A percentile compares a stretch with the other conserved stretches of the same genome.
These are phyloP conservation scores for Coemansia sp. DNA, from an alignment of 192 early-diverging fungal species.

Conservation along the genomic window DNA sequence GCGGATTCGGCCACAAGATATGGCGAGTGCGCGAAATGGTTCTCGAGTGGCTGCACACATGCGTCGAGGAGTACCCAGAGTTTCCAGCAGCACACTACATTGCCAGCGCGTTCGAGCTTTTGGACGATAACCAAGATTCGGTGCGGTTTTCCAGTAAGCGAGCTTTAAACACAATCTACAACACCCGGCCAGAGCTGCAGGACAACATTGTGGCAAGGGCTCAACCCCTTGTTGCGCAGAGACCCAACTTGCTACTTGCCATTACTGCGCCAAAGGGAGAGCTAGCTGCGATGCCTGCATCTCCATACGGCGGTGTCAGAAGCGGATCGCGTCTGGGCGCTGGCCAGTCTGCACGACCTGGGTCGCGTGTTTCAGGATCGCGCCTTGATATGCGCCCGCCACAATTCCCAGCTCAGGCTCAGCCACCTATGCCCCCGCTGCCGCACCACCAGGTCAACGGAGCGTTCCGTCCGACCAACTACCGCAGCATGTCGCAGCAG, in stretches of 20 bases:
- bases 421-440: conserved; percentile 7
- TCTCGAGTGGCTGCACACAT: conserved; percentile 46
- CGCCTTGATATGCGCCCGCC: conserved; percentile 34
- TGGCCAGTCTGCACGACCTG: conserved; percentile 24
- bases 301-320: conserved; percentile 37
- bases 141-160: conserved; percentile 50
- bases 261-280: conserved; percentile 50
- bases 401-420: not conserved
- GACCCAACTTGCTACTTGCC: conserved; percentile 31
- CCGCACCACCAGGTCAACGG: conserved; percentile 17
- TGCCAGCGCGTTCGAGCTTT: conserved; percentile 23
- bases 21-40: conserved; percentile 55
- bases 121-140: conserved; percentile 54
- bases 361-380: conserved; percentile 32
- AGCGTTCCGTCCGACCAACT: conserved; percentile 12
- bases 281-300: conserved; percentile 32
- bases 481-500: conserved; percentile 46
- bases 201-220: conserved; percentile 35
- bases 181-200: conserved; percentile 41
- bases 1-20: conserved; percentile 47
- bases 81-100: conserved; percentile 45
- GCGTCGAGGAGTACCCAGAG: conserved; percentile 33
- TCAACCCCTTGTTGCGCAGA: conserved; percentile 18
- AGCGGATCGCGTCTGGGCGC: conserved; percentile 46
- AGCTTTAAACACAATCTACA: conserved; percentile 49